phyloP scores from a whole-genome alignment of 106 monocot genomes.

The Dendrobium catenatum region DNA sequence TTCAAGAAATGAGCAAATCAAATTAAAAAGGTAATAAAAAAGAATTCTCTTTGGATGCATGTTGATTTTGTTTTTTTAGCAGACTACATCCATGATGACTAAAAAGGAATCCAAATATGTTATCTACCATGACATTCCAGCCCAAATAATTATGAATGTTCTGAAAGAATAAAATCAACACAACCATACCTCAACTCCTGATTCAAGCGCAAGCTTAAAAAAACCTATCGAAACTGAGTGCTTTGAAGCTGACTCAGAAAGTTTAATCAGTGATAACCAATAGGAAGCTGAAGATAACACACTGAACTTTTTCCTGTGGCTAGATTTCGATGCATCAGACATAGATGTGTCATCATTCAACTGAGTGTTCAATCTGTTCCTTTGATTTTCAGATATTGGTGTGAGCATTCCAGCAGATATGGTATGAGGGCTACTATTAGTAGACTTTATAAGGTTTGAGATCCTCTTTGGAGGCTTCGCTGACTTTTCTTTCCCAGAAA shows the following conservation, averaged over 20 bases:
- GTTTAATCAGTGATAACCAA: slow-evolving; percentile 80
- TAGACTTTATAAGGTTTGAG: slow-evolving; percentile 46
- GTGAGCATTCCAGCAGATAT: slow-evolving; percentile 28
- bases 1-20: background rate
- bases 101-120: too few relatives aligned
- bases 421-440: slow-evolving; percentile 8
- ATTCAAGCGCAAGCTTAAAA: slow-evolving; percentile 83
- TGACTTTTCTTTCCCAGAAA: slow-evolving; percentile 45
- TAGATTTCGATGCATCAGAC: slow-evolving; percentile 52
- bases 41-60: too few relatives aligned
- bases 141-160: too few relatives aligned
- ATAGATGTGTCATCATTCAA: slow-evolving; percentile 36
- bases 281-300: slow-evolving; percentile 77
- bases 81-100: too few relatives aligned
- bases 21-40: too few relatives aligned
- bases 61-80: too few relatives aligned
- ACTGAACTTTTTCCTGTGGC: slow-evolving; percentile 41
- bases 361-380: slow-evolving; percentile 15
- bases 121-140: too few relatives aligned
- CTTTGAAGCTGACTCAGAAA: slow-evolving; percentile 66
- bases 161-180: too few relatives aligned
- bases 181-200: slow-evolving; percentile 69
- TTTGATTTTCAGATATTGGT: slow-evolving; percentile 35
- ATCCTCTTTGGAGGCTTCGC: slow-evolving; percentile 56
- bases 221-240: slow-evolving; percentile 76